phyloP scores from a whole-genome alignment of 129 eudicot species.

The Pulicaria dysenterica region DNA sequence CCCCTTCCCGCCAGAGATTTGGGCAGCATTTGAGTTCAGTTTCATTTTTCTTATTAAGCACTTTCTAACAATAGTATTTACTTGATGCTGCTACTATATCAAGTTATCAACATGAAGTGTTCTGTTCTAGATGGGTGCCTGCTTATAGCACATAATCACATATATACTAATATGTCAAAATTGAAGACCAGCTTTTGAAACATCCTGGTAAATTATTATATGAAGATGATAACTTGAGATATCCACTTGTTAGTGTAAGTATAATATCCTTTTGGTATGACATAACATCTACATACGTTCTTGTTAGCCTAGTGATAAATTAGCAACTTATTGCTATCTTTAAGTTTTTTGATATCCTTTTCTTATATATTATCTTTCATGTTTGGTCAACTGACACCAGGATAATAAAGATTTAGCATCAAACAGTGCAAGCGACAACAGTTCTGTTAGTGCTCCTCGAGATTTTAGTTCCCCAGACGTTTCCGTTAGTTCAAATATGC shows the following conservation, averaged over 20 bases:
- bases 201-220: neutral
- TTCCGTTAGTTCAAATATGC: conserved; percentile 74
- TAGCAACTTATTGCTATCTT: conserved; percentile 6
- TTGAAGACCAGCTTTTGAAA: neutral
- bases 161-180: neutral
- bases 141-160: neutral
- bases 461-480: conserved; percentile 68
- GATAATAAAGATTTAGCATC: conserved; percentile 77
- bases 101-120: neutral
- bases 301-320: conserved; percentile 4
- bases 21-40: neutral
- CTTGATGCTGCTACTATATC: neutral
- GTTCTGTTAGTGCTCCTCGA: conserved; percentile 62
- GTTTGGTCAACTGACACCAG: conserved; percentile 43
- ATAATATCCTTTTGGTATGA: neutral
- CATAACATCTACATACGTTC: neutral
- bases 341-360: neutral
- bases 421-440: conserved; percentile 70
- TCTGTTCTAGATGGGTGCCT: conserved; percentile 8
- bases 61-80: neutral
- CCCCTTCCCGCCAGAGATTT: neutral
- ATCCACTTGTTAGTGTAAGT: neutral
- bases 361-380: neutral
- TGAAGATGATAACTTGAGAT: neutral
- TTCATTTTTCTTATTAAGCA: neutral